These are phyloP conservation scores for Fusarium verrucosum DNA, from an alignment of 2,329 filamentous ascomycete genomes.

Conservation along the genomic window DNA sequence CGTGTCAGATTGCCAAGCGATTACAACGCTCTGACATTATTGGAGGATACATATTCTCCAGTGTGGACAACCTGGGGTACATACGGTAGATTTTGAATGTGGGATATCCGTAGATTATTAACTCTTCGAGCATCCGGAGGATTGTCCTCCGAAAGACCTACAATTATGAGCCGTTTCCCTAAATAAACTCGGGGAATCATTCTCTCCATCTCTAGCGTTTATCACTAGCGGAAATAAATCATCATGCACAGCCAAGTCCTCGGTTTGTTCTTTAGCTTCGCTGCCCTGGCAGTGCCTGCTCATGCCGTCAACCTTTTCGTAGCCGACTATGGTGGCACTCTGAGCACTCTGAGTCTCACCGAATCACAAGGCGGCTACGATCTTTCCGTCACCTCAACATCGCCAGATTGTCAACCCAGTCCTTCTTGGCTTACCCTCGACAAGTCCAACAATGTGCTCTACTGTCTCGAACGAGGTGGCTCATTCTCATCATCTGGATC, in stretches of 20 bases:
- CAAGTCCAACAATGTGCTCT: conserved; percentile 24
- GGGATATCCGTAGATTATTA: background rate
- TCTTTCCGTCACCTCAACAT: conserved; percentile 18
- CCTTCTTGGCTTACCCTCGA: conserved; percentile 38
- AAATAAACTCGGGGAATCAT: too few species aligned
- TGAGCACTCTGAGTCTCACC: conserved; percentile 31
- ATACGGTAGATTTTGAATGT: background rate
- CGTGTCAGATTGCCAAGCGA: background rate
- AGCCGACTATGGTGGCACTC: conserved; percentile 35
- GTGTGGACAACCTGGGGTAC: background rate
- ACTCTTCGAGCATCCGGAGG: background rate
- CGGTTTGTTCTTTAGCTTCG: conserved; percentile 4
- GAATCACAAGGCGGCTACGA: background rate
- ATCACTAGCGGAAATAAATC: background rate
- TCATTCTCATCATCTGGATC: conserved; percentile 20
- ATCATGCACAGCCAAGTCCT: conserved; percentile 8
- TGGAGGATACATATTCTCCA: conserved; percentile 18
- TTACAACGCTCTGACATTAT: background rate
- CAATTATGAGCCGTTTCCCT: background rate
- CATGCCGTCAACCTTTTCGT: conserved; percentile 36
- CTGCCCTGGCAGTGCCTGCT: conserved; percentile 1
- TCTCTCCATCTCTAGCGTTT: too few species aligned
- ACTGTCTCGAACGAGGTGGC: conserved; percentile 36
- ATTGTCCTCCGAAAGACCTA: background rate
- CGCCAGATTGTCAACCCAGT: conserved; percentile 25